phyloP scores from a whole-genome alignment of 768 basidiomycete genomes.

The Pleurotus tuber-regium region DNA sequence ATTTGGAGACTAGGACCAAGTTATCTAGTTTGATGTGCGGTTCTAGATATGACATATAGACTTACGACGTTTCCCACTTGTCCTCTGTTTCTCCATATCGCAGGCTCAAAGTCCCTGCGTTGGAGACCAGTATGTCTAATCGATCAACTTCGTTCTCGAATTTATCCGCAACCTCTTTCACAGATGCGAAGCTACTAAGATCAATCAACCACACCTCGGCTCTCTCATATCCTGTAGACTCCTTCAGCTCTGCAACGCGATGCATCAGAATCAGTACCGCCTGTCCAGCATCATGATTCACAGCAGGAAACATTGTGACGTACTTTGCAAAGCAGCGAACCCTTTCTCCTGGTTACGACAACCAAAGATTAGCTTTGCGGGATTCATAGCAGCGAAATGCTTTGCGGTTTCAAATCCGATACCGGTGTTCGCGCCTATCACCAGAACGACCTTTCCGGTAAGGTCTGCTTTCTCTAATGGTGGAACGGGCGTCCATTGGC shows the following conservation, averaged over 20 bases:
- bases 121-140: slow-evolving; percentile 44
- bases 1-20: slow-evolving; percentile 44
- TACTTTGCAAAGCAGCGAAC: slow-evolving; percentile 32
- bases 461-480: neutral
- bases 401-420: slow-evolving; percentile 45
- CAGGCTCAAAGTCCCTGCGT: slow-evolving; percentile 27
- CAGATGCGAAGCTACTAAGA: slow-evolving; percentile 37
- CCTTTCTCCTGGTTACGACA: slow-evolving; percentile 35
- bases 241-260: slow-evolving; percentile 22
- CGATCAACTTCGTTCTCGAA: slow-evolving; percentile 29
- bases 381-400: slow-evolving; percentile 43
- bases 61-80: slow-evolving; percentile 46
- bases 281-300: neutral
- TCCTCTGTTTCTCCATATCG: slow-evolving; percentile 29
- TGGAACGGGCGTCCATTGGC: neutral
- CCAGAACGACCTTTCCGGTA: neutral
- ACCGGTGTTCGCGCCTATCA: slow-evolving; percentile 42
- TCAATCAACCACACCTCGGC: slow-evolving; percentile 41
- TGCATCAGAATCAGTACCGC: no score
- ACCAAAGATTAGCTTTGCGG: slow-evolving; percentile 35
- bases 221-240: slow-evolving; percentile 32
- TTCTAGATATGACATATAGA: slow-evolving; percentile 8
- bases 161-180: slow-evolving; percentile 34
- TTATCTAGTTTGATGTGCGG: neutral
- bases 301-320: slow-evolving; percentile 16